phyloP scores from a whole-genome alignment of 176 grass and related monocot genomes.

The Ampelocalamus luodianensis region DNA sequence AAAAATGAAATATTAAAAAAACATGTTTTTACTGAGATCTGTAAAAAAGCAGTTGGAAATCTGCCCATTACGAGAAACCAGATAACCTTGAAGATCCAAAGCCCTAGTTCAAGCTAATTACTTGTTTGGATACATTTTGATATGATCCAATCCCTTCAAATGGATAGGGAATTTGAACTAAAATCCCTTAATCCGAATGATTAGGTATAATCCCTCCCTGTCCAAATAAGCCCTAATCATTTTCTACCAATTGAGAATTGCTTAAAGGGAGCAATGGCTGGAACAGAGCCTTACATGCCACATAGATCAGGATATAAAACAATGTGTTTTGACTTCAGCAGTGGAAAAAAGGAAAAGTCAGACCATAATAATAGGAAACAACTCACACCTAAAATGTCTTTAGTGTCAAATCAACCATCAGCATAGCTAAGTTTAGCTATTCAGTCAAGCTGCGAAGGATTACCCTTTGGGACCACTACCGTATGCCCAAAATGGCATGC shows the following conservation, averaged over 20 bases:
- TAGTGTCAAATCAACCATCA: neutral
- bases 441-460: constrained; percentile 1
- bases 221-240: too few species aligned
- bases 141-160: too few species aligned
- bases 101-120: neutral
- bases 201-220: too few species aligned
- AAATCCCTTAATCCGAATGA: too few species aligned
- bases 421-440: neutral
- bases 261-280: constrained; percentile 8
- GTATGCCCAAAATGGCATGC: neutral
- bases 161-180: too few species aligned
- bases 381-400: neutral
- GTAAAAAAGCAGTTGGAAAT: neutral
- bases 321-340: neutral
- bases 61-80: constrained; percentile 10
- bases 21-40: neutral
- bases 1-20: neutral
- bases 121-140: too few species aligned
- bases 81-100: neutral
- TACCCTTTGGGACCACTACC: neutral
- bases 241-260: too few species aligned
- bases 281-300: neutral
- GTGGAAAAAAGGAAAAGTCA: neutral
- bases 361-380: neutral
- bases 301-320: neutral